A percentile compares a stretch with the other conserved stretches of the same genome.
These are phyloP conservation scores for Chlorencoelia australis DNA, from an alignment of 2,329 filamentous ascomycete genomes.

Conservation along the genomic window DNA sequence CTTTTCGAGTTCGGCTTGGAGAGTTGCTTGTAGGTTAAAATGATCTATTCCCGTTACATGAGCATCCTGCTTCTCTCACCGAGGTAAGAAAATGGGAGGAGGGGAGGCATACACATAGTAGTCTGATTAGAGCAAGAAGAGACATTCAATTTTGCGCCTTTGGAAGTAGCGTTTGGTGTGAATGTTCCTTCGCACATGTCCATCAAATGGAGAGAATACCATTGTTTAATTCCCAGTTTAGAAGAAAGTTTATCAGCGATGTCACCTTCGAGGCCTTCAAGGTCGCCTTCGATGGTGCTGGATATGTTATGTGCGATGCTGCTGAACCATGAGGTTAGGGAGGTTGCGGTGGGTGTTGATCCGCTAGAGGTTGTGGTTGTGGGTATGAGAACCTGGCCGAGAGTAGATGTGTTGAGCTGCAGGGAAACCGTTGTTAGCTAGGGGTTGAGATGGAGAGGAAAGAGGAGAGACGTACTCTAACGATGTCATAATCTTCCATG, in stretches of 20 bases:
- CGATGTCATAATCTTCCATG: conserved; percentile 45
- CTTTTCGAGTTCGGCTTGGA: conserved; percentile 38
- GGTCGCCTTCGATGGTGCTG: conserved; percentile 27
- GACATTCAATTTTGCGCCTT: conserved; percentile 38
- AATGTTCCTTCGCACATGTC: conserved; percentile 44
- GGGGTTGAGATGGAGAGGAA: background rate
- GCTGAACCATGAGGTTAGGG: conserved; percentile 12
- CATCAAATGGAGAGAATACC: conserved; percentile 51
- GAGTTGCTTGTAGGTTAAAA: conserved; percentile 42
- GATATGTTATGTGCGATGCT: conserved; percentile 24
- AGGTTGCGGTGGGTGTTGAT: conserved; percentile 22
- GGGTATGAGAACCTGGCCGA: conserved; percentile 32
- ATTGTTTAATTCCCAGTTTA: conserved; percentile 45
- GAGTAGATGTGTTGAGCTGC: conserved; percentile 47
- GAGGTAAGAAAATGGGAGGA: background rate
- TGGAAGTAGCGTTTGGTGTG: conserved; percentile 25
- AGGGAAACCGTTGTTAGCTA: conserved; percentile 4
- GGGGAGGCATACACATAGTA: conserved; percentile 34
- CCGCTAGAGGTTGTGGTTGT: conserved; percentile 15
- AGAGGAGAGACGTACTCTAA: conserved; percentile 36
- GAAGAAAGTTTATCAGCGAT: conserved; percentile 32
- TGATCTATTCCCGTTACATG: conserved; percentile 15
- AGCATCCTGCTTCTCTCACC: background rate
- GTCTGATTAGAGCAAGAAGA: conserved; percentile 43
- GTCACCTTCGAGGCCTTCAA: conserved; percentile 24